These are phyloP conservation scores for Crepidotus variabilis DNA, from an alignment of 768 basidiomycete genomes.

Conservation along the genomic window DNA sequence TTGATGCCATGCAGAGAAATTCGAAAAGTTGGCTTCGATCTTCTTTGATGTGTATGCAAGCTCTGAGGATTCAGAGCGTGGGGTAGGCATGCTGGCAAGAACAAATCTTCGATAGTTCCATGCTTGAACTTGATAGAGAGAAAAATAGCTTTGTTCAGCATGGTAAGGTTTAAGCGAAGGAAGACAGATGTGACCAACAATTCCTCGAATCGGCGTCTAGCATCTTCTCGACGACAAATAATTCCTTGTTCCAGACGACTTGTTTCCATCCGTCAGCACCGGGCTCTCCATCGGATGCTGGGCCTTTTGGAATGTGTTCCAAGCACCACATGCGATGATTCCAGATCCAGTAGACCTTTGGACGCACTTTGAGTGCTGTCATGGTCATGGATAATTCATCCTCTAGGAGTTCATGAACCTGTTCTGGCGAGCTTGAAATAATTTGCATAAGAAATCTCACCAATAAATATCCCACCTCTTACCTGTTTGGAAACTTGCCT, in stretches of 20 bases:
- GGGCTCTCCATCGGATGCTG: slow-evolving; percentile 40
- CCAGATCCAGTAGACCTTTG: slow-evolving; percentile 99
- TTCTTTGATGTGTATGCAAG: slow-evolving; percentile 84
- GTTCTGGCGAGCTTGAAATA: slow-evolving; percentile 49
- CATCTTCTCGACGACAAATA: slow-evolving; percentile 89
- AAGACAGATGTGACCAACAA: slow-evolving; percentile 50
- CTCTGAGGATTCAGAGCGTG: slow-evolving; percentile 59
- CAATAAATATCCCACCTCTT: slow-evolving; percentile 12
- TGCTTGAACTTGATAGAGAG: slow-evolving; percentile 69
- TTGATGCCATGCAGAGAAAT: slow-evolving; percentile 99
- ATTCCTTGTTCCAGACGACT: slow-evolving; percentile 79
- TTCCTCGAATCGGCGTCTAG: slow-evolving; percentile 89
- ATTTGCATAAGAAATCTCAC: slow-evolving; percentile 8
- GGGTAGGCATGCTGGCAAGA: slow-evolving; percentile 62
- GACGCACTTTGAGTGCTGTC: slow-evolving; percentile 73
- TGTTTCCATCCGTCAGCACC: slow-evolving; percentile 68
- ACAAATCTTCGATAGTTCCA: slow-evolving; percentile 95
- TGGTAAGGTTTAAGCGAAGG: not conserved
- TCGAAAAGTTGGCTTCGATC: slow-evolving; percentile 92
- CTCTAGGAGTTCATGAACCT: slow-evolving; percentile 59
- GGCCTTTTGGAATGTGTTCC: slow-evolving; percentile 76
- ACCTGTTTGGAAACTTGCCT: slow-evolving; percentile 71
- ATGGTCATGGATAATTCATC: slow-evolving; percentile 82
- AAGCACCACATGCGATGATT: slow-evolving; percentile 97
- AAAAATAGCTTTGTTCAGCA: not conserved